Evolutionary conservation across 78 protist genomes (phyloP).

Genomic region (Dictyostelium purpureum): DNA sequence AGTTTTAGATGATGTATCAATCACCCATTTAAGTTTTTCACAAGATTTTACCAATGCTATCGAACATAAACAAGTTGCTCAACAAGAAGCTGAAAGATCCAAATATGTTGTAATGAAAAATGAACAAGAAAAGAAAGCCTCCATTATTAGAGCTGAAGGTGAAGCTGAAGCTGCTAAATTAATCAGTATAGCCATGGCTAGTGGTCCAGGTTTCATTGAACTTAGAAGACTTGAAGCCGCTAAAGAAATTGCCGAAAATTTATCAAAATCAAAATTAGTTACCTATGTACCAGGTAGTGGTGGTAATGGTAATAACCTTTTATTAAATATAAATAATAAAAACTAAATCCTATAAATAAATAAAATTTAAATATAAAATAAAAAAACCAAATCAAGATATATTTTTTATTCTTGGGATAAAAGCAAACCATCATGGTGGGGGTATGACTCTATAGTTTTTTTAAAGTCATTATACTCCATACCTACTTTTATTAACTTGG

Average conservation of each 20-base stretch:
- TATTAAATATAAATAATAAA: slow-evolving; percentile 53
- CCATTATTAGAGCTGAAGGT: slow-evolving; percentile 87
- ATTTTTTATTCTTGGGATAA: no score
- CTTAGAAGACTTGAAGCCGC: slow-evolving; percentile 80
- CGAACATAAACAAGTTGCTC: slow-evolving; percentile 85
- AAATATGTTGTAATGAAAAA: slow-evolving; percentile 79
- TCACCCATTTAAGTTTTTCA: slow-evolving; percentile 79
- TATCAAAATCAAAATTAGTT: slow-evolving; percentile 48
- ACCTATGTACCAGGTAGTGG: slow-evolving; percentile 66
- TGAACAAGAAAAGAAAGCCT: slow-evolving; percentile 85
- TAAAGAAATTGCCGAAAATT: slow-evolving; percentile 76
- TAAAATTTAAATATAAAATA: no score
- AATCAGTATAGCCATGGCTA: slow-evolving; percentile 35
- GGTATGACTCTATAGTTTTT: no score
- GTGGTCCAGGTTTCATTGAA: slow-evolving; percentile 77
- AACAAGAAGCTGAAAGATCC: slow-evolving; percentile 84
- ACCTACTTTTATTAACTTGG: no score
- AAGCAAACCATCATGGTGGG: no score
- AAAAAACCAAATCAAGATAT: no score
- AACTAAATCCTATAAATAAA: not conserved
- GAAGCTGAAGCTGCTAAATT: slow-evolving; percentile 85
- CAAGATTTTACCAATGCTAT: slow-evolving; percentile 82
- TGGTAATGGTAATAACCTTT: no score
- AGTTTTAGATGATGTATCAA: slow-evolving; percentile 83
- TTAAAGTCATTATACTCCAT: no score